phyloP scores from a whole-genome alignment of 2,329 filamentous ascomycete species.

The Aaosphaeria arxii region DNA sequence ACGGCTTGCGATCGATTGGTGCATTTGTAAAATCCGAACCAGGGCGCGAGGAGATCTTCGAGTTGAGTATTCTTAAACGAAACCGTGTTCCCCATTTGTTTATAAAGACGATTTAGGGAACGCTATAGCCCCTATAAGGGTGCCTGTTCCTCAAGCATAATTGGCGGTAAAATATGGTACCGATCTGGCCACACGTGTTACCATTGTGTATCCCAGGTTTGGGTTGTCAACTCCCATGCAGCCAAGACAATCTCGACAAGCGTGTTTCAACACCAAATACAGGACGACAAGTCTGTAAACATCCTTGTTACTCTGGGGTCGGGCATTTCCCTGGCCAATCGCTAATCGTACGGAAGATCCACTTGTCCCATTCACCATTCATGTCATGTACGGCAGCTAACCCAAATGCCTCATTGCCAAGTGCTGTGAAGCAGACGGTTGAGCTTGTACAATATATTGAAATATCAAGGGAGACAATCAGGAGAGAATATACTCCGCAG shows the following conservation, averaged over 20 bases:
- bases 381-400: background rate
- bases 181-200: background rate
- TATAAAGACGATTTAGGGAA: background rate
- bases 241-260: no score
- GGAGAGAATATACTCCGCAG: background rate
- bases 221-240: no score
- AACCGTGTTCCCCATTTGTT: background rate
- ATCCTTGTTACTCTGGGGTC: no score
- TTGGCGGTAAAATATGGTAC: background rate
- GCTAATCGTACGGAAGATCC: no score
- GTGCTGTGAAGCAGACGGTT: background rate
- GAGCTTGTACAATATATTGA: background rate
- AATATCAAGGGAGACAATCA: background rate
- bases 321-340: no score
- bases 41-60: no score
- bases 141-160: background rate
- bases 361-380: no score
- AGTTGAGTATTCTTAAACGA: background rate
- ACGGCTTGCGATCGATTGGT: background rate
- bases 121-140: background rate
- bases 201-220: no score
- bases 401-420: background rate
- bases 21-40: background rate
- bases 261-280: no score
- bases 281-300: no score